Conservation (phyloP, 108 stramenopile species). For the Seminavis robusta region DNA sequence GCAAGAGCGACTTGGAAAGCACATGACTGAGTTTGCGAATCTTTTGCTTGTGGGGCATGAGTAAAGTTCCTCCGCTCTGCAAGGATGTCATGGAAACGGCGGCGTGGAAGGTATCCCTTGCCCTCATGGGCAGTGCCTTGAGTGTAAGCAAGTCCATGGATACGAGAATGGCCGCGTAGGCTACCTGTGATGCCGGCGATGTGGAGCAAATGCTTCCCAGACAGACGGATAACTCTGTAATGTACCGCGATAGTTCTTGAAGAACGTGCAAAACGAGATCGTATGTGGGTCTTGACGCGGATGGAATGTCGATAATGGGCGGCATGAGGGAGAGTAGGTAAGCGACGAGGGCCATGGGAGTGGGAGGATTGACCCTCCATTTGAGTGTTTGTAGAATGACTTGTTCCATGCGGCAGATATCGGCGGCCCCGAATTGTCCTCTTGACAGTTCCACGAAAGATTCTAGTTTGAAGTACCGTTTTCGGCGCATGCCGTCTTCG, state of each 20-base stretch:
- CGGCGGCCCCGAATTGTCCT: conserved; percentile 61
- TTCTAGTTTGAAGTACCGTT: conserved; percentile 28
- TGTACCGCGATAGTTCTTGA: conserved; percentile 60
- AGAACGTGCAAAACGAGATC: conserved; percentile 53
- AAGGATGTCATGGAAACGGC: conserved; percentile 9
- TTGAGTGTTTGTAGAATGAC: conserved; percentile 47
- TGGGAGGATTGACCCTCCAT: conserved; percentile 74
- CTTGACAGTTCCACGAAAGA: conserved; percentile 71
- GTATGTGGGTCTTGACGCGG: conserved; percentile 17
- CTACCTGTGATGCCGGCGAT: conserved; percentile 61
- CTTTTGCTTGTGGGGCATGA: conserved; percentile 9
- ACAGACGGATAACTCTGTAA: conserved; percentile 73
- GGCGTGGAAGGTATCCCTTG: conserved; percentile 22
- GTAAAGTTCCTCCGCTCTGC: conserved; percentile 10
- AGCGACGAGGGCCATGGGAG: conserved; percentile 44
- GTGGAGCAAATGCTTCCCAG: conserved; percentile 41
- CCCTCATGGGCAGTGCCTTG: conserved; percentile 20
- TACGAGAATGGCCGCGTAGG: conserved; percentile 63
- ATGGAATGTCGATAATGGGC: conserved; percentile 1
- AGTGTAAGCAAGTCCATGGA: conserved; percentile 60
- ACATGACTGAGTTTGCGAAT: conserved; percentile 20
- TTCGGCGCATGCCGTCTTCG: conserved; percentile 25
- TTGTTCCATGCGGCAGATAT: conserved; percentile 65
- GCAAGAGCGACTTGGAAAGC: conserved; percentile 35
- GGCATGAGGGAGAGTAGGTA: conserved; percentile 41